phyloP scores from a whole-genome alignment of 768 basidiomycete genomes.

The Leccinum aurantiacum region DNA sequence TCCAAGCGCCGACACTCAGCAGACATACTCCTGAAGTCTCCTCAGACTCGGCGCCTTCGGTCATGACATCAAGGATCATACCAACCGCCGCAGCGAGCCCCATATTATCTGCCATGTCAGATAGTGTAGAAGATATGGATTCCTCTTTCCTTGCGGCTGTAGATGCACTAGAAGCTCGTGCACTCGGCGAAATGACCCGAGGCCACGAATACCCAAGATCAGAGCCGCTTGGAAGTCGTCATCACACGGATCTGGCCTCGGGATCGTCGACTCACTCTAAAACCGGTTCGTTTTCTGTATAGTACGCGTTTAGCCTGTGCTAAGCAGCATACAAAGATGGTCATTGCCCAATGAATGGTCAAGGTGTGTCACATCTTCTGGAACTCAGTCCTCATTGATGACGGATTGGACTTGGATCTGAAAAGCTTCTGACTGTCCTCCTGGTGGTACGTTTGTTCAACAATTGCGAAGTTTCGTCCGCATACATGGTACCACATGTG shows the following conservation, averaged over 20 bases:
- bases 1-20: conserved; percentile 19
- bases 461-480: neutral
- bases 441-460: conserved; percentile 21
- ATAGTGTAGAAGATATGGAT: conserved; percentile 23
- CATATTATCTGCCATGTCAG: conserved; percentile 5
- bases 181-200: conserved; percentile 10
- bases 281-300: conserved; percentile 9
- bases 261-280: neutral
- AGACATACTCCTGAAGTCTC: conserved; percentile 1
- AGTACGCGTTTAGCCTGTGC: neutral
- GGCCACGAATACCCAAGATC: conserved; percentile 10
- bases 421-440: neutral
- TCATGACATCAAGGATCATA: neutral
- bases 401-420: neutral
- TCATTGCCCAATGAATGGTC: neutral
- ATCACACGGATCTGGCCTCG: neutral
- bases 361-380: conserved; percentile 12
- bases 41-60: neutral
- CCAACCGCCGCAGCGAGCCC: conserved; percentile 14
- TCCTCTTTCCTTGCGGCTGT: conserved; percentile 36
- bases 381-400: neutral
- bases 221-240: neutral
- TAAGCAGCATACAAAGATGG: conserved; percentile 12
- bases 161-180: conserved; percentile 45
- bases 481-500: conserved; percentile 1